A percentile compares a stretch with the other conserved stretches of the same genome.
These are phyloP conservation scores for Catharanthus roseus DNA, from an alignment of 257 asterid species.

Conservation along the genomic window DNA sequence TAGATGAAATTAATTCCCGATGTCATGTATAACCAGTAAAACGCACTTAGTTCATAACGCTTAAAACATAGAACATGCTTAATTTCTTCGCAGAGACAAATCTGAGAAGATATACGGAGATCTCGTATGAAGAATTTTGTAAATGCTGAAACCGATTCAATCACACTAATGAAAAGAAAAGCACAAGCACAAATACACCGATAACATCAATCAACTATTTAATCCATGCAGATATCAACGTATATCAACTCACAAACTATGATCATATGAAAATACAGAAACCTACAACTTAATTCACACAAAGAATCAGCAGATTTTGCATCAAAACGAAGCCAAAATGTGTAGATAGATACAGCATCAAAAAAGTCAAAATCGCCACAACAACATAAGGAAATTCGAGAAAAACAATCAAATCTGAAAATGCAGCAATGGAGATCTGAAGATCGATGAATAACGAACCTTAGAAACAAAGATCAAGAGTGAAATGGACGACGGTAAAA, in stretches of 20 bases:
- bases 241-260: background rate
- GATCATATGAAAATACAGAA: background rate
- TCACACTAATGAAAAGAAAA: background rate
- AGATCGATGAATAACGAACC: conserved; percentile 29
- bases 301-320: background rate
- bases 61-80: background rate
- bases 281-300: background rate
- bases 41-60: background rate
- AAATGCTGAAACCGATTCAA: background rate
- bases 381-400: background rate
- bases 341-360: background rate
- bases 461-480: conserved; percentile 12
- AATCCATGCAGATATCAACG: background rate
- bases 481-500: background rate
- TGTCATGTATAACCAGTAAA: background rate
- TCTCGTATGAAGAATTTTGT: background rate
- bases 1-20: background rate
- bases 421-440: too few relatives aligned
- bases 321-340: background rate
- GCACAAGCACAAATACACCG: too few relatives aligned
- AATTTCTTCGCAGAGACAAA: background rate
- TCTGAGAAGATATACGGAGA: background rate
- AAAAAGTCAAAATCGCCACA: background rate
- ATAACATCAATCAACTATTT: too few relatives aligned
- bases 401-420: background rate